Evolutionary conservation across 106 monocot genomes (phyloP).

Genomic region (Ottelia alismoides): DNA sequence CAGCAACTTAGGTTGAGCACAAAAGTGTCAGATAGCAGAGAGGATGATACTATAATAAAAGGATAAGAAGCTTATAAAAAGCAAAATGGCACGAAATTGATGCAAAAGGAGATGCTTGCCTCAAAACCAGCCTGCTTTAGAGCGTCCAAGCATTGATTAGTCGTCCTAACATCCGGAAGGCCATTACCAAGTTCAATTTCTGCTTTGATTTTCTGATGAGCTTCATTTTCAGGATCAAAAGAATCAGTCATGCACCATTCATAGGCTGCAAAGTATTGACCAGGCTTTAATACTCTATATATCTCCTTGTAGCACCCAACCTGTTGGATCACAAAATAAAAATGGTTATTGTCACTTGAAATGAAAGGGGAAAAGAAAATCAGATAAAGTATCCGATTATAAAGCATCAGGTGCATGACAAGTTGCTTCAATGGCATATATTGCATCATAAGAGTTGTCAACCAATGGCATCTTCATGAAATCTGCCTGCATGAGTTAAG

Average conservation of each 20-base stretch:
- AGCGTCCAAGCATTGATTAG: constrained; percentile 69
- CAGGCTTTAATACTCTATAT: constrained; percentile 77
- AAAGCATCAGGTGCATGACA: constrained; percentile 98
- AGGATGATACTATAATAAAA: too few species aligned
- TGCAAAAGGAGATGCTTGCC: constrained; percentile 21
- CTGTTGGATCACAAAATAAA: constrained; percentile 17
- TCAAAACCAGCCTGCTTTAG: constrained; percentile 86
- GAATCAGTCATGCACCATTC: constrained; percentile 97
- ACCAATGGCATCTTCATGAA: constrained; percentile 96
- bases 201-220: constrained; percentile 64
- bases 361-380: constrained; percentile 2
- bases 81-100: neutral
- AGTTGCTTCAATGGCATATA: constrained; percentile 98
- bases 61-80: neutral
- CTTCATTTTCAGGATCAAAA: constrained; percentile 59
- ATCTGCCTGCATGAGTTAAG: constrained; percentile 51
- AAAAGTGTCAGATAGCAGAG: too few species aligned
- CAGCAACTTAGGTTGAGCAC: too few species aligned
- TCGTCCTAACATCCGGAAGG: constrained; percentile 75
- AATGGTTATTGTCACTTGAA: neutral
- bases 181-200: constrained; percentile 97
- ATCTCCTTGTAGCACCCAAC: constrained; percentile 93
- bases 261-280: constrained; percentile 93
- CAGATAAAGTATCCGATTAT: too few species aligned
- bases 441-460: constrained; percentile 72